Percentiles rank a stretch among this genome's conserved stretches.
Evolutionary conservation across 2,329 filamentous ascomycete species (phyloP).

Genomic region (Exophiala phaeomuriformis): DNA sequence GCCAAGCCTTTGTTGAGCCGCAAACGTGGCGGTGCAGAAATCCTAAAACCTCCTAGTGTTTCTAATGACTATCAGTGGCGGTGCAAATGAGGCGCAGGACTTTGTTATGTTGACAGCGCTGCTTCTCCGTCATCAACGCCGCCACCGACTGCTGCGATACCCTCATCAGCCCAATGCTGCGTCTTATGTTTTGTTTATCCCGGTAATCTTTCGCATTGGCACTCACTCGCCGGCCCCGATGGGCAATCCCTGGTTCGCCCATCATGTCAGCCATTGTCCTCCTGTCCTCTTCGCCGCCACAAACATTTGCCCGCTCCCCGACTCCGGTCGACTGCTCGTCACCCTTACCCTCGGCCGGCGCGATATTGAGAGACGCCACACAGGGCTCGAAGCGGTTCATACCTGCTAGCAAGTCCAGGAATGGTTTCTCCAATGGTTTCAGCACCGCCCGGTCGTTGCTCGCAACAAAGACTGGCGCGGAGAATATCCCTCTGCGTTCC

Average conservation of each 20-base stretch:
- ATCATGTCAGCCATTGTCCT: constrained; percentile 34
- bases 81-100: neutral
- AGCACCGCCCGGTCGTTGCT: constrained; percentile 14
- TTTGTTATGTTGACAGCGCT: neutral
- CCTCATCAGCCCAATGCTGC: neutral
- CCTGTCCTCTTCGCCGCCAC: constrained; percentile 38
- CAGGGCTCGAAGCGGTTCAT: constrained; percentile 12
- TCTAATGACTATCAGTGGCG: no score
- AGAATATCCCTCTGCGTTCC: constrained; percentile 16
- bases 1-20: neutral
- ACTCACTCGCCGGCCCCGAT: constrained; percentile 13
- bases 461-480: constrained; percentile 9
- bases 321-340: constrained; percentile 29
- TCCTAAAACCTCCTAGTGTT: no score
- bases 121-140: neutral
- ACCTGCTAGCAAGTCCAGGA: constrained; percentile 9
- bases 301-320: constrained; percentile 30
- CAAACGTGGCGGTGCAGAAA: neutral
- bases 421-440: constrained; percentile 19
- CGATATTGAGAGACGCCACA: constrained; percentile 23
- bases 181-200: neutral
- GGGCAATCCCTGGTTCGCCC: constrained; percentile 17
- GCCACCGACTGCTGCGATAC: neutral
- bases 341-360: constrained; percentile 28
- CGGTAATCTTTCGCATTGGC: constrained; percentile 13